Conservation (phyloP, 225 moss, liverwort and hornwort species). For the Lunularia cruciata region DNA sequence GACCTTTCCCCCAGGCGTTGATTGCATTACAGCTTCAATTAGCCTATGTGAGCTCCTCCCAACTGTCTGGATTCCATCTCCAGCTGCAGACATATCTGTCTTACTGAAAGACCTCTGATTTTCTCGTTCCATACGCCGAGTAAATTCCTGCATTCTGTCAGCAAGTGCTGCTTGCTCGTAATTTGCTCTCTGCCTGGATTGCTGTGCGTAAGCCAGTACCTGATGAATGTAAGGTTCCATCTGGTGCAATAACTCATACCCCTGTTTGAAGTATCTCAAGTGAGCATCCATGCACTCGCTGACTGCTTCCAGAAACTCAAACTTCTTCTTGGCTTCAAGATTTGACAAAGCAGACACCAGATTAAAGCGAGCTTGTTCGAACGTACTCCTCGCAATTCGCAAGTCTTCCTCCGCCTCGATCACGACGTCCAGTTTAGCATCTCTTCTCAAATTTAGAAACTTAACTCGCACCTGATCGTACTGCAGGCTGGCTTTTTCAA, state of each 20-base stretch:
- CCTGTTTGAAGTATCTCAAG: conserved; percentile 94
- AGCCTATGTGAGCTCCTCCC: conserved; percentile 91
- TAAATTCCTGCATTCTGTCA: conserved; percentile 97
- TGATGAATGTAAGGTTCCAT: conserved; percentile 99
- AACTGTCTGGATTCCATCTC: conserved; percentile 91
- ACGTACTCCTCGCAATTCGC: conserved; percentile 79
- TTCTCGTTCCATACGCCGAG: conserved; percentile 88
- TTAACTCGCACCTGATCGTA: conserved; percentile 95
- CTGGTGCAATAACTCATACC: conserved; percentile 91
- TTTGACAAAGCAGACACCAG: conserved; percentile 92
- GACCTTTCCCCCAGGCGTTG: conserved; percentile 92
- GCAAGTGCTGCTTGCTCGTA: conserved; percentile 95
- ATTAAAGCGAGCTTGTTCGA: conserved; percentile 92
- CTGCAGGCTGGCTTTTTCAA: conserved; percentile 84
- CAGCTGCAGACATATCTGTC: conserved; percentile 49
- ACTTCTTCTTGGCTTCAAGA: conserved; percentile 95
- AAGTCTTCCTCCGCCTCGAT: conserved; percentile 93
- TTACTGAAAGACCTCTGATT: conserved; percentile 78
- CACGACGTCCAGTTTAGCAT: conserved; percentile 87
- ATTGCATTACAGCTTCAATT: conserved; percentile 99
- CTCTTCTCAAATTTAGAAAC: conserved; percentile 79
- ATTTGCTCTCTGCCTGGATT: conserved; percentile 91
- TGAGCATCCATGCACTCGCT: conserved; percentile 97
- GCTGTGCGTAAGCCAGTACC: conserved; percentile 94
- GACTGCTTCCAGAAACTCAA: conserved; percentile 96